Percentiles rank a stretch among this genome's conserved stretches.
Conservation (phyloP, 2,329 filamentous ascomycete genomes). For the Neurospora sp. region DNA sequence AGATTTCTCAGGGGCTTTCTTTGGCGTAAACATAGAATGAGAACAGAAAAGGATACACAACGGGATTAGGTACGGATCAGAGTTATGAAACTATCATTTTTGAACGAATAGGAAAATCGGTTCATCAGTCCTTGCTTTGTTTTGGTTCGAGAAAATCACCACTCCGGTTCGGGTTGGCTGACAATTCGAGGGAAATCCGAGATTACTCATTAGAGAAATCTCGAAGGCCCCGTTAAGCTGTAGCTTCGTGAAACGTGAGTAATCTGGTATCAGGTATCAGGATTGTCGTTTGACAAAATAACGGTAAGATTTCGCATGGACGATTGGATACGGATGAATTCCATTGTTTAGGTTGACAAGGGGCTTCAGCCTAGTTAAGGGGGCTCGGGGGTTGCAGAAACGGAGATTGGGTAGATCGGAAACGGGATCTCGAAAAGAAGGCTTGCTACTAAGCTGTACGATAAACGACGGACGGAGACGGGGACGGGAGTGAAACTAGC, state of each 20-base stretch:
- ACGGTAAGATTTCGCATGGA: background rate
- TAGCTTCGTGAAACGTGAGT: background rate
- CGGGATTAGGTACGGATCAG: background rate
- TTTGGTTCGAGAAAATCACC: background rate
- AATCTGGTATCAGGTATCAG: background rate
- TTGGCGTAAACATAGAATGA: background rate
- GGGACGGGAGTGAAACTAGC: background rate
- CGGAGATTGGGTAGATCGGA: background rate
- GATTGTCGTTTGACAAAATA: background rate
- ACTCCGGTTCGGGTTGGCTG: background rate
- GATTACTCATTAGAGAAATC: background rate
- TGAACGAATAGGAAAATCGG: background rate
- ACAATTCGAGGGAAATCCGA: background rate
- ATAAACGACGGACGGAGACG: background rate
- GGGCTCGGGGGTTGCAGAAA: background rate
- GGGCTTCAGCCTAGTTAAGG: background rate
- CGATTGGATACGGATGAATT: background rate
- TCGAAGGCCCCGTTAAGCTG: background rate
- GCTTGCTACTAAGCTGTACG: background rate
- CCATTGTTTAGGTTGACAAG: background rate
- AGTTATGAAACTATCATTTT: constrained; percentile 4
- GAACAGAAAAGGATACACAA: background rate
- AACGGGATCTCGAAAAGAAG: background rate
- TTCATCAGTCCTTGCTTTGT: background rate
- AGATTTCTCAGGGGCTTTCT: background rate